A percentile compares a stretch with the other conserved stretches of the same genome.
Conservation (phyloP, 1,284 basidiomycete species). For the Tetrapyrgos nigripes region DNA sequence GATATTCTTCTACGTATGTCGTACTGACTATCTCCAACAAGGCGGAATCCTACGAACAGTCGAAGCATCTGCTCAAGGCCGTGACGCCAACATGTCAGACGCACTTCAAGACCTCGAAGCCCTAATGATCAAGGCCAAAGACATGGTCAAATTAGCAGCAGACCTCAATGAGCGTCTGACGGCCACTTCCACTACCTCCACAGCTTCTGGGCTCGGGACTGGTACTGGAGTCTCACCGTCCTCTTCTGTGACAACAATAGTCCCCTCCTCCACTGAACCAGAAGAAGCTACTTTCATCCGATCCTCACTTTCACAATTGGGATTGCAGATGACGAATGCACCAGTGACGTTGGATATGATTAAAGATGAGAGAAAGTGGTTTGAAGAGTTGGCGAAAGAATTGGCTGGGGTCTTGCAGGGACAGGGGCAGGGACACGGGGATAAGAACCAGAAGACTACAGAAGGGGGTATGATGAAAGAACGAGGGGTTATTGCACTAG, state of each 20-base stretch:
- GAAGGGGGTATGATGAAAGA: constrained; percentile 64
- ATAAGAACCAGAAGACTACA: background rate
- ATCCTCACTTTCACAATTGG: constrained; percentile 88
- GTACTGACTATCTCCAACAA: constrained; percentile 36
- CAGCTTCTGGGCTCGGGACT: too few species aligned
- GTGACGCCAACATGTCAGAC: constrained; percentile 74
- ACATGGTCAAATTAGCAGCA: constrained; percentile 91
- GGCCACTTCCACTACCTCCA: constrained; percentile 43
- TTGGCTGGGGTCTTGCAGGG: constrained; percentile 79
- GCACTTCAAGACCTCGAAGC: constrained; percentile 92
- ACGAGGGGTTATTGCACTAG: constrained; percentile 85
- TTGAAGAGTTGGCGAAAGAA: constrained; percentile 85
- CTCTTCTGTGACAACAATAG: constrained; percentile 24
- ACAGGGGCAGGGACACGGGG: constrained; percentile 19
- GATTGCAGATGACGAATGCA: constrained; percentile 75
- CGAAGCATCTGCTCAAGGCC: constrained; percentile 68
- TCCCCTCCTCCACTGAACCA: constrained; percentile 49
- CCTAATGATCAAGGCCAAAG: constrained; percentile 90
- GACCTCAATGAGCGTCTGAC: constrained; percentile 88
- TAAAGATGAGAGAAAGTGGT: constrained; percentile 82
- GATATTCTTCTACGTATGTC: background rate
- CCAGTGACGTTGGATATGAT: constrained; percentile 95
- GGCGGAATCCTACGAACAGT: constrained; percentile 84
- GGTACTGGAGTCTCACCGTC: background rate
- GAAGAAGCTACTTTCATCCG: constrained; percentile 89